These are phyloP conservation scores for Pleurotus tuoliensis DNA, from an alignment of 768 basidiomycete species.

Conservation along the genomic window DNA sequence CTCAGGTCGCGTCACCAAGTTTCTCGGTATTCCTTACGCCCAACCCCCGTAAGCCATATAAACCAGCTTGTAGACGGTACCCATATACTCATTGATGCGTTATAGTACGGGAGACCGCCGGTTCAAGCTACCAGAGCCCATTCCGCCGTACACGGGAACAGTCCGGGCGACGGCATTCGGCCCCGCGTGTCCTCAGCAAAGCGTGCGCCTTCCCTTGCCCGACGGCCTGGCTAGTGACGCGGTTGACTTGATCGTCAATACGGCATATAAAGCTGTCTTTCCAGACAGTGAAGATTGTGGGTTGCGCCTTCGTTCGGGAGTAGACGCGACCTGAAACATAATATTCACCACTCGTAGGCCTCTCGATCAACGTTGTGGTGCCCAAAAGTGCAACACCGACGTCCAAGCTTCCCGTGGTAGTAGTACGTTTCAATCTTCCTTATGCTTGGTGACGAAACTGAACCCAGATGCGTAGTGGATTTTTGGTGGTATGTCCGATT, in stretches of 20 bases:
- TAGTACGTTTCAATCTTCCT: slow-evolving; percentile 30
- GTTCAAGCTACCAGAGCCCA: slow-evolving; percentile 26
- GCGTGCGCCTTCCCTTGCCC: slow-evolving; percentile 29
- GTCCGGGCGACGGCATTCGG: slow-evolving; percentile 27
- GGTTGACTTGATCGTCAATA: slow-evolving; percentile 28
- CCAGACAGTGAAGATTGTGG: slow-evolving; percentile 44
- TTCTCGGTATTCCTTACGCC: slow-evolving; percentile 54
- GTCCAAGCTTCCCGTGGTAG: slow-evolving; percentile 50
- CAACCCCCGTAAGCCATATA: slow-evolving; percentile 41
- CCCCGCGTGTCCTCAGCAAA: slow-evolving; percentile 39
- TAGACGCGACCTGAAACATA: neutral
- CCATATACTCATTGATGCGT: neutral
- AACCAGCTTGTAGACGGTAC: neutral
- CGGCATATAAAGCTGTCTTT: slow-evolving; percentile 23
- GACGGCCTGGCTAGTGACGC: slow-evolving; percentile 29
- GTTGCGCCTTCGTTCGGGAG: slow-evolving; percentile 7
- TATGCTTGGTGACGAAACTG: neutral
- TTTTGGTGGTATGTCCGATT: slow-evolving; percentile 32
- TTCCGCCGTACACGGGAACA: slow-evolving; percentile 21
- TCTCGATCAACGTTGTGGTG: slow-evolving; percentile 42
- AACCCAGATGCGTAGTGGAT: slow-evolving; percentile 37
- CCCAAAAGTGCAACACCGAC: slow-evolving; percentile 34
- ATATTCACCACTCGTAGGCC: no score
- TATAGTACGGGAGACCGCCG: neutral
- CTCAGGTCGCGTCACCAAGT: slow-evolving; percentile 30